Percentiles rank a stretch among this genome's conserved stretches.
These are phyloP conservation scores for Acrasis kona DNA, from an alignment of 78 protist species.

Conservation along the genomic window DNA sequence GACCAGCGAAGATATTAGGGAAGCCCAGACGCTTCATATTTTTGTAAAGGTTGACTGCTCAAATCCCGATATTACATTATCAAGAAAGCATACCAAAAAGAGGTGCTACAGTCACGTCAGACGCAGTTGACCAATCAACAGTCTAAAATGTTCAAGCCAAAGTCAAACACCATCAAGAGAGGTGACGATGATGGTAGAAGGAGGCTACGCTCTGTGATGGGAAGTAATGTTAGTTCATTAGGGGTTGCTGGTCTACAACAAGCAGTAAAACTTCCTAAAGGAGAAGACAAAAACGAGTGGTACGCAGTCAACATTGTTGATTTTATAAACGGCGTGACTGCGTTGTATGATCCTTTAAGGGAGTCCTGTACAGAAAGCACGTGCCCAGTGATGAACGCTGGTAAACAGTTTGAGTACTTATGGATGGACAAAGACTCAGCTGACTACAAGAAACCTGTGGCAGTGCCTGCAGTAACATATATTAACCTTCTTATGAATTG, in stretches of 20 bases:
- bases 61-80: too few species aligned
- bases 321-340: slow-evolving; percentile 61
- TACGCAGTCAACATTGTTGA: slow-evolving; percentile 44
- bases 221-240: too few species aligned
- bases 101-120: too few species aligned
- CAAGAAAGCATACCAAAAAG: too few species aligned
- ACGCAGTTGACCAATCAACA: too few species aligned
- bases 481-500: slow-evolving; percentile 90
- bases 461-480: slow-evolving; percentile 89
- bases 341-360: slow-evolving; percentile 54
- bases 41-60: too few species aligned
- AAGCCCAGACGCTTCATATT: too few species aligned
- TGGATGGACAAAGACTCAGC: slow-evolving; percentile 88
- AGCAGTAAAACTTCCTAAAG: slow-evolving; percentile 18
- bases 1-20: too few species aligned
- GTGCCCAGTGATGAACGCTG: slow-evolving; percentile 67
- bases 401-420: slow-evolving; percentile 62
- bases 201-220: too few species aligned
- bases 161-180: too few species aligned
- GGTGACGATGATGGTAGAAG: too few species aligned
- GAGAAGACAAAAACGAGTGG: slow-evolving; percentile 14
- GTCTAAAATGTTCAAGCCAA: too few species aligned
- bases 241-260: not conserved
- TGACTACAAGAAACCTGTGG: slow-evolving; percentile 70
- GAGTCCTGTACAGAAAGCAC: slow-evolving; percentile 54